These are phyloP conservation scores for Microsporum ferrugineum DNA, from an alignment of 2,329 filamentous ascomycete genomes.

Conservation along the genomic window DNA sequence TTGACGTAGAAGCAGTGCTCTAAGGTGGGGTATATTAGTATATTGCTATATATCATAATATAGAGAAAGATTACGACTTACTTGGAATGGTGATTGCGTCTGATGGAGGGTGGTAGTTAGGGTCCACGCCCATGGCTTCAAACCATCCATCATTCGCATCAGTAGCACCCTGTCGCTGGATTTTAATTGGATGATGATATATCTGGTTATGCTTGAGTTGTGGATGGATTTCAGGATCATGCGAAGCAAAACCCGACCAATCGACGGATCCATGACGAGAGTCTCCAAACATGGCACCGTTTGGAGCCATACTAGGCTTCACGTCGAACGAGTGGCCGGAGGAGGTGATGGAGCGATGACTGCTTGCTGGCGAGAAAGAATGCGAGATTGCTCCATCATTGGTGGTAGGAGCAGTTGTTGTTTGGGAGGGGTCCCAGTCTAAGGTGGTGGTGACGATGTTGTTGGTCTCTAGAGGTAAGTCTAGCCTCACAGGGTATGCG, in stretches of 20 bases:
- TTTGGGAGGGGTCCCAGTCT: conserved; percentile 21
- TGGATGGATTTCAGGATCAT: conserved; percentile 7
- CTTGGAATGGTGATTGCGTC: conserved; percentile 58
- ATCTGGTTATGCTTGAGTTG: conserved; percentile 13
- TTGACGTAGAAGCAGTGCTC: conserved; percentile 83
- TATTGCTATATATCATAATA: background rate
- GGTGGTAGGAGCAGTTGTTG: conserved; percentile 14
- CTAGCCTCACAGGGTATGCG: conserved; percentile 31
- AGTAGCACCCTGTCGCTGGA: conserved; percentile 20
- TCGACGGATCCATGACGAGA: conserved; percentile 20
- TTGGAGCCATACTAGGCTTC: conserved; percentile 12
- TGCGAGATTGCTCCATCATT: conserved; percentile 18
- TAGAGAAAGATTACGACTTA: conserved; percentile 26
- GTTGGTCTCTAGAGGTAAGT: conserved; percentile 20
- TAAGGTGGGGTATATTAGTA: conserved; percentile 20
- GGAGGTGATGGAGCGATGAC: conserved; percentile 30
- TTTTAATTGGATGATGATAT: conserved; percentile 22
- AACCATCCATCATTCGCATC: conserved; percentile 64
- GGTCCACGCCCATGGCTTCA: conserved; percentile 82
- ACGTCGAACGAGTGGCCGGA: conserved; percentile 19
- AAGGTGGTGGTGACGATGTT: conserved; percentile 17
- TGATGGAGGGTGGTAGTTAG: conserved; percentile 65
- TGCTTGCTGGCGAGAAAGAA: conserved; percentile 31
- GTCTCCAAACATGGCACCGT: conserved; percentile 17
- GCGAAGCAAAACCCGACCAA: conserved; percentile 17